Evolutionary conservation across 1,284 basidiomycete species (phyloP).

Genomic region (Malassezia japonica): DNA sequence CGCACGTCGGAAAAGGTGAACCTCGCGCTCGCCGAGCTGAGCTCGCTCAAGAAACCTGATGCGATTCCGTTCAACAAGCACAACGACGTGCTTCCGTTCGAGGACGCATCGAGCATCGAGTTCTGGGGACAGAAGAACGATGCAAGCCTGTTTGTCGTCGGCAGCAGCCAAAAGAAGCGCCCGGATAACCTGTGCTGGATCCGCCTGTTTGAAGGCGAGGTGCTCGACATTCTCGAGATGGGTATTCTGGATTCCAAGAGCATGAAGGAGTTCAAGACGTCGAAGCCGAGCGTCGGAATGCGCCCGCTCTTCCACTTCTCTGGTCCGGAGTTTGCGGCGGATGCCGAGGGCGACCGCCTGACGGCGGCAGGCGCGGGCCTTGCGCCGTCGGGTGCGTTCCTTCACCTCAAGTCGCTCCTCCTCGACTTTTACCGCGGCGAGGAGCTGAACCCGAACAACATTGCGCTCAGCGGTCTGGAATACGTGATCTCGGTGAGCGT

Average conservation of each 20-base stretch:
- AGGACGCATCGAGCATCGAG: slow-evolving; percentile 65
- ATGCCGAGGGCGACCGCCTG: slow-evolving; percentile 28
- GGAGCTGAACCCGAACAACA: slow-evolving; percentile 62
- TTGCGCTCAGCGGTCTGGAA: slow-evolving; percentile 73
- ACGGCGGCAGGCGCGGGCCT: slow-evolving; percentile 23
- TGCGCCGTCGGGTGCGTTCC: slow-evolving; percentile 30
- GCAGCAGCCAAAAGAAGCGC: slow-evolving; percentile 86
- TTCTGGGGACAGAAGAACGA: slow-evolving; percentile 95
- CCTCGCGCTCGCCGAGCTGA: slow-evolving; percentile 66
- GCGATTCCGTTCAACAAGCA: slow-evolving; percentile 90
- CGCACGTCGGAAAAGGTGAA: slow-evolving; percentile 73
- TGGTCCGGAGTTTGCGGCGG: slow-evolving; percentile 51
- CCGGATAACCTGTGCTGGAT: slow-evolving; percentile 79
- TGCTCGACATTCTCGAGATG: slow-evolving; percentile 90
- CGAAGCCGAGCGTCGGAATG: slow-evolving; percentile 79
- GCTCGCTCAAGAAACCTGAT: slow-evolving; percentile 51
- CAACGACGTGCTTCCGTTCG: slow-evolving; percentile 84
- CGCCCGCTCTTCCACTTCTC: slow-evolving; percentile 91
- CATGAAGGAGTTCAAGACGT: slow-evolving; percentile 75
- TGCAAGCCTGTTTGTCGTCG: slow-evolving; percentile 79
- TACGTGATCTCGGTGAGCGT: slow-evolving; percentile 62
- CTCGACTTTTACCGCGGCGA: slow-evolving; percentile 74
- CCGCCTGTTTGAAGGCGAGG: slow-evolving; percentile 73
- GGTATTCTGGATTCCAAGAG: slow-evolving; percentile 70
- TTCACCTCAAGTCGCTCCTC: slow-evolving; percentile 71